A percentile compares a stretch with the other conserved stretches of the same genome.
These are phyloP conservation scores for Globisporangium apiculatum DNA, from an alignment of 352 stramenopile genomes.

Conservation along the genomic window DNA sequence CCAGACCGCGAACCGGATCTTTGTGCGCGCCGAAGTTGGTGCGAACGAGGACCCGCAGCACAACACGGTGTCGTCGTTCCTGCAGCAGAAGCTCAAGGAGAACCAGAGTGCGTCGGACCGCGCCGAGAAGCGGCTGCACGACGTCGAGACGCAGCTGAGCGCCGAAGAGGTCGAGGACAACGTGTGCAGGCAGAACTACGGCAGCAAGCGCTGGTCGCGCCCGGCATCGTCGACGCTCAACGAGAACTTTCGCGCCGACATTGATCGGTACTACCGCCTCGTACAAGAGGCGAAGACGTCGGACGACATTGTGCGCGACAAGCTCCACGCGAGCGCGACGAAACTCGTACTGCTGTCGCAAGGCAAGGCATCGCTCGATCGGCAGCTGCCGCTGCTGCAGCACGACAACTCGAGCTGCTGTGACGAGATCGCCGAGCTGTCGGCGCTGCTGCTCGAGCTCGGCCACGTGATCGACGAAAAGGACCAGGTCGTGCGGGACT, in stretches of 20 bases:
- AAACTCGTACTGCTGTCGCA: constrained; percentile 34
- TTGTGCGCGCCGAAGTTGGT: constrained; percentile 11
- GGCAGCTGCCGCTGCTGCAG: constrained; percentile 37
- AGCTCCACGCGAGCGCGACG: constrained; percentile 26
- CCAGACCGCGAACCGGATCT: constrained; percentile 17
- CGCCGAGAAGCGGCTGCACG: constrained; percentile 51
- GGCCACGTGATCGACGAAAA: constrained; percentile 52
- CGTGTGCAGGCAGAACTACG: constrained; percentile 62
- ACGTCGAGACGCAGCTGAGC: constrained; percentile 41
- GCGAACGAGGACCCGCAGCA: constrained; percentile 3
- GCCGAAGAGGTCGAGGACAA: constrained; percentile 67
- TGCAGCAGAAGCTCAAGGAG: constrained; percentile 42
- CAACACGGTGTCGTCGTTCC: constrained; percentile 26
- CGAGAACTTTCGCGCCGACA: constrained; percentile 48
- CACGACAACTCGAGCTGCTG: constrained; percentile 47
- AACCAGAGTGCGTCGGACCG: constrained; percentile 42
- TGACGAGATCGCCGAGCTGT: constrained; percentile 41
- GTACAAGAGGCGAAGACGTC: constrained; percentile 64
- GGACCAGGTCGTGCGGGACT: constrained; percentile 46
- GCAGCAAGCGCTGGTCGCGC: constrained; percentile 39
- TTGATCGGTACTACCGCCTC: constrained; percentile 71
- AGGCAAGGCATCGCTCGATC: constrained; percentile 48
- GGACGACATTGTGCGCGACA: constrained; percentile 51
- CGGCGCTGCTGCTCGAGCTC: constrained; percentile 43
- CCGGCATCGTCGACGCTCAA: constrained; percentile 48